Conservation (phyloP, 169 alveolate genomes). For the Plasmodium chabaudi region DNA sequence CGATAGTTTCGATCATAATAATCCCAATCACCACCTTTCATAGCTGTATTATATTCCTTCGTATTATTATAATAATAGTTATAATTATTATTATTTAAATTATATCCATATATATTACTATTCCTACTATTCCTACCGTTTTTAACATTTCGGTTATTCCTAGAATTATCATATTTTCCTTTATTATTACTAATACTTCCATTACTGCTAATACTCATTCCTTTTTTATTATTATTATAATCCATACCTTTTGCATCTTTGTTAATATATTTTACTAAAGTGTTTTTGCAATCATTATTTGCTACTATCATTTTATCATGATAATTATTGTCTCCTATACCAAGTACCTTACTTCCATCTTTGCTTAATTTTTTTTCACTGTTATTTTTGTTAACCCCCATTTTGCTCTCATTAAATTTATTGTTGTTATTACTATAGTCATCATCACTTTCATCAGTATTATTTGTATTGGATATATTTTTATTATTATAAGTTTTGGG, state of each 20-base stretch:
- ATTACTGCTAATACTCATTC: constrained; percentile 2
- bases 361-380: background rate
- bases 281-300: constrained; percentile 1
- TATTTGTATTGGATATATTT: too few relatives aligned
- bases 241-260: constrained; percentile 21
- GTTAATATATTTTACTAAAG: too few relatives aligned
- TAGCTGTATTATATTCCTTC: background rate
- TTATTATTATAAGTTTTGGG: background rate
- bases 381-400: background rate
- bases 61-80: too few relatives aligned
- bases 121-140: too few relatives aligned
- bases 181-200: constrained; percentile 1
- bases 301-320: background rate
- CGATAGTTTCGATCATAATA: constrained; percentile 16
- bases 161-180: constrained; percentile 9
- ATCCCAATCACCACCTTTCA: constrained; percentile 15
- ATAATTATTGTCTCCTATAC: background rate
- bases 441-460: background rate
- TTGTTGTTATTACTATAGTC: background rate
- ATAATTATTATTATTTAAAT: background rate
- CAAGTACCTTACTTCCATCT: background rate
- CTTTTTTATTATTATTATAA: background rate
- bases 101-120: background rate
- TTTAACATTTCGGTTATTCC: constrained; percentile 1
- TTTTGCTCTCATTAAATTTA: constrained; percentile 4